phyloP scores from a whole-genome alignment of 2,329 filamentous ascomycete genomes.

The Aspergillus fischeri region DNA sequence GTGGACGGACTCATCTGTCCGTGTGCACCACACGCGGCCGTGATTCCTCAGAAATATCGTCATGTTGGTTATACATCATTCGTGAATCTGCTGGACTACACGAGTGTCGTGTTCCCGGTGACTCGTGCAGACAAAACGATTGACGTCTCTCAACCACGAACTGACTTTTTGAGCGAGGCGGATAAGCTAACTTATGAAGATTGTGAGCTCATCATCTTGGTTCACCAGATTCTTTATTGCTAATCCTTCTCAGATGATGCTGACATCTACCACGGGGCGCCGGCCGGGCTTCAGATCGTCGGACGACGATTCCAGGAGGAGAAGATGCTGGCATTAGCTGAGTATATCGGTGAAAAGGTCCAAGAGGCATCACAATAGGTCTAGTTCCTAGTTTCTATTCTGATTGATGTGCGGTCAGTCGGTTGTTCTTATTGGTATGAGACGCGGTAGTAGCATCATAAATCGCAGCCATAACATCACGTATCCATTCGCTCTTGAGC shows the following conservation, averaged over 20 bases:
- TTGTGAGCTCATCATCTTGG: slow-evolving; percentile 39
- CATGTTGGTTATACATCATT: slow-evolving; percentile 44
- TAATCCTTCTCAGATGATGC: slow-evolving; percentile 41
- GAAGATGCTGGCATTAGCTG: slow-evolving; percentile 45
- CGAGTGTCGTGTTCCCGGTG: slow-evolving; percentile 51
- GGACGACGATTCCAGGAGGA: slow-evolving; percentile 50
- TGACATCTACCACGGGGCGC: slow-evolving; percentile 46
- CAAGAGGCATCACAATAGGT: neutral
- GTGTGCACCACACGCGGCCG: slow-evolving; percentile 40
- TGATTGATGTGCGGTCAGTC: neutral
- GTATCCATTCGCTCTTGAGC: neutral
- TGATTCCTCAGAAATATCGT: slow-evolving; percentile 41
- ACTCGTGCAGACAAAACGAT: slow-evolving; percentile 50
- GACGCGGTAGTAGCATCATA: neutral
- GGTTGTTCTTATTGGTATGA: neutral
- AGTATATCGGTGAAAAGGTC: slow-evolving; percentile 31
- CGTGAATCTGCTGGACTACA: slow-evolving; percentile 57
- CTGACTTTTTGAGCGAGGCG: slow-evolving; percentile 38
- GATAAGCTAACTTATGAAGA: slow-evolving; percentile 45
- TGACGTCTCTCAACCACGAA: slow-evolving; percentile 40
- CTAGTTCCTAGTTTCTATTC: neutral
- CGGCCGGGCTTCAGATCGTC: slow-evolving; percentile 47
- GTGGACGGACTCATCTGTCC: slow-evolving; percentile 51
- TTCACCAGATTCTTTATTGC: neutral
- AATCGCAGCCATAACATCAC: neutral